Base-by-base conservation (phyloP, 331 rosid genomes). In the Ulmus americana region DNA sequence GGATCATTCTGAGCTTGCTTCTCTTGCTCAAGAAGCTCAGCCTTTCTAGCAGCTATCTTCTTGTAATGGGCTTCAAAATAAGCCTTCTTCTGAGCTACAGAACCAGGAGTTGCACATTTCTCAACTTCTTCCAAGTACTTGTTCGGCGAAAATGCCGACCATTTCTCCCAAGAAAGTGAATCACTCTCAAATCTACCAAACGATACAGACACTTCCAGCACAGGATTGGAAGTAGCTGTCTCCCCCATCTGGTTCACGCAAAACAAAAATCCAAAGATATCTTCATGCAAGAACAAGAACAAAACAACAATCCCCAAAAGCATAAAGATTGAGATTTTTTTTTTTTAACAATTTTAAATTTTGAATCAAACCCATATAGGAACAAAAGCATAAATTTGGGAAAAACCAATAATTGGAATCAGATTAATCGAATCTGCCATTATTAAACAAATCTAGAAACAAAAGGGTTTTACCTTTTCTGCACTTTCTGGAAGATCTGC, bases 81-180 rank as follows among this genome's bases (percentile, higher is more conserved):
- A 20, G 97, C 98, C 79, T 74, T 85, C 74, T 92, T 92, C 83
- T 87, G 86, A 14, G 98, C 98, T 52, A 92, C 98, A 15, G 97
- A 92, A 73, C 98, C 98, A 20, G 98, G 95, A 0, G 95, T 89
- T n/a, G 98, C 95, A 59, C 87, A 92, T 77, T 89, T 92, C 82
- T 80, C 98, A 63, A 92, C 98, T 78, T 92, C 98, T 70, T 92
- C 98, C 72, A 92, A 76, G 73, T 92, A 92, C 87, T 85, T 92
- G 20, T 92, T 92, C 0, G 91, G 95, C 22, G 97, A 92, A 54
- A 92, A 92, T 43, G 98, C 63, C 4, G 98, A 92, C 95, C 95
- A 92, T 82, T 85, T 92, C 86, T 92, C 98, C 98, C 97, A 92
- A 41, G 97, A 87, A 65, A 92, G 75, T 6, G 95, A 79, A 77